These are phyloP conservation scores for Vicia sativa DNA, from an alignment of 306 rosid species.

Conservation along the genomic window DNA sequence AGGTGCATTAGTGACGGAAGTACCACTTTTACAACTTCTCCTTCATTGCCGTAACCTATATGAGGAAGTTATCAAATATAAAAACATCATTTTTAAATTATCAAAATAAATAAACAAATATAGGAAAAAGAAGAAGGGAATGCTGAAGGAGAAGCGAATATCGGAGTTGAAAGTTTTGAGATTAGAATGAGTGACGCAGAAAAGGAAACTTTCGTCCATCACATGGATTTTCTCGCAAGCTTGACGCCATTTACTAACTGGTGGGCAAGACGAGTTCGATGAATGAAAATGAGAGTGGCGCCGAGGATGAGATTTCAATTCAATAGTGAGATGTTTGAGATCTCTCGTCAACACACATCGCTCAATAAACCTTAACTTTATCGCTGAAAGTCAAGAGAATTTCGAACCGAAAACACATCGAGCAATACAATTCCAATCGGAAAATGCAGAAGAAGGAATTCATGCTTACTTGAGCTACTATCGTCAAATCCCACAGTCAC, in stretches of 20 bases:
- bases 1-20: conserved; percentile 66
- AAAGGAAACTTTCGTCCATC: conserved; percentile 61
- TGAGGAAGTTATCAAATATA: conserved; percentile 1
- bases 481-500: no score
- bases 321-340: no score
- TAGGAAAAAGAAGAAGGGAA: not conserved
- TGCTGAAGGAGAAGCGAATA: conserved; percentile 64
- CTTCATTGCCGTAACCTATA: conserved; percentile 61
- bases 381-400: no score
- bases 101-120: not conserved
- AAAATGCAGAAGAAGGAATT: no score
- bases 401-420: no score
- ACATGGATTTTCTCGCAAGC: conserved; percentile 63
- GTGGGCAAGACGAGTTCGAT: no score
- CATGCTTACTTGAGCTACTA: no score
- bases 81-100: not conserved
- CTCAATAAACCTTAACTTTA: no score
- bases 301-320: no score
- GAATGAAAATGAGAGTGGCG: no score
- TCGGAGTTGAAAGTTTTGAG: conserved; percentile 73
- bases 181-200: conserved; percentile 75
- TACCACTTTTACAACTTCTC: conserved; percentile 88
- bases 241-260: conserved; percentile 49
- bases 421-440: no score
- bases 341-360: no score